These are phyloP conservation scores for Tetracladium marchalianum DNA, from an alignment of 495 filamentous ascomycete genomes.

Conservation along the genomic window DNA sequence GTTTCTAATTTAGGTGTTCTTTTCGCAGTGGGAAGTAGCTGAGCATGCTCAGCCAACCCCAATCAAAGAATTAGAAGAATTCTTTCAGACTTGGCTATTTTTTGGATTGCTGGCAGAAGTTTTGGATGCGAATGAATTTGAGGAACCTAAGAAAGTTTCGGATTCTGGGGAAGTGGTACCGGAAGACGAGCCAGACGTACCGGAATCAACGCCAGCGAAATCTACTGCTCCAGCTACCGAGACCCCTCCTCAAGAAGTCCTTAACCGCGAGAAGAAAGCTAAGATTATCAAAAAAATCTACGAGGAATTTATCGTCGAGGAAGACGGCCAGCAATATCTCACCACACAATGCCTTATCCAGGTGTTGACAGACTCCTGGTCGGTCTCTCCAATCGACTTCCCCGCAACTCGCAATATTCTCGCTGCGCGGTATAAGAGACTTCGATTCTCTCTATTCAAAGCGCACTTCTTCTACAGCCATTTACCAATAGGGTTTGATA, in stretches of 20 bases:
- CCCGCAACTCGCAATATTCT: not conserved
- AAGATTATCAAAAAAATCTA: not conserved
- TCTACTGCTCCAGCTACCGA: too few relatives aligned
- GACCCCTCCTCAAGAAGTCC: too few relatives aligned
- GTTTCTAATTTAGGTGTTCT: too few relatives aligned
- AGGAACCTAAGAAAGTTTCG: not conserved
- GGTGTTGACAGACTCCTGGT: not conserved
- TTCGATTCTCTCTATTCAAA: too few relatives aligned
- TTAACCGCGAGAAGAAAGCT: too few relatives aligned
- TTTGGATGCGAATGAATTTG: not conserved
- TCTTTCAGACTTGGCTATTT: constrained; percentile 12
- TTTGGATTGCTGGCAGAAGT: constrained; percentile 12
- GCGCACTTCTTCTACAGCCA: too few relatives aligned
- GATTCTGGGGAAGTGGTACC: too few relatives aligned
- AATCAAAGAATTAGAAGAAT: not conserved
- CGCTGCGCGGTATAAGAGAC: not conserved
- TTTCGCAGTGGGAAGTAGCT: not conserved
- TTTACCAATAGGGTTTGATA: not conserved
- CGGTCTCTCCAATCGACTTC: not conserved
- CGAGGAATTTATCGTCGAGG: not conserved
- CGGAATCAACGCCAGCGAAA: too few relatives aligned
- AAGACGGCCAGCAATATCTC: not conserved
- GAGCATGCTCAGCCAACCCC: constrained; percentile 3
- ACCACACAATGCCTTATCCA: not conserved
- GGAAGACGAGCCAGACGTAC: too few relatives aligned